These are phyloP conservation scores for barley (Hordeum vulgare) DNA, from an alignment of 176 grass and related monocot genomes.

Conservation along the genomic window MorexV3_pseudomolecules_assembly NC_058519.1:386885421-386885920, in stretches of 20 bases:
- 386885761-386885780: conserved; percentile 37
- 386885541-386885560: neutral
- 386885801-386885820: conserved; percentile 40
- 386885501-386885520: neutral
- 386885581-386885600: neutral
- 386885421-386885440: neutral
- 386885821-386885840: conserved; percentile 39
- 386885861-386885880: conserved; percentile 24
- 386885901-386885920: conserved; percentile 36
- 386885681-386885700: conserved; percentile 14
- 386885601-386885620: neutral
- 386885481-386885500: neutral
- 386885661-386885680: neutral
- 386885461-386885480: neutral
- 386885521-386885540: neutral
- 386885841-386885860: conserved; percentile 44
- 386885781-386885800: conserved; percentile 23
- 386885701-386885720: conserved; percentile 17
- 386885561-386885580: neutral
- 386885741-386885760: conserved; percentile 6
- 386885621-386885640: neutral
- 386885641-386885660: neutral
- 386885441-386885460: neutral
- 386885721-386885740: conserved; percentile 12
- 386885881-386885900: conserved; percentile 37